A percentile compares a stretch with the other conserved stretches of the same genome.
phyloP scores from a whole-genome alignment of 768 basidiomycete genomes.

The Leucocoprinus sp. region DNA sequence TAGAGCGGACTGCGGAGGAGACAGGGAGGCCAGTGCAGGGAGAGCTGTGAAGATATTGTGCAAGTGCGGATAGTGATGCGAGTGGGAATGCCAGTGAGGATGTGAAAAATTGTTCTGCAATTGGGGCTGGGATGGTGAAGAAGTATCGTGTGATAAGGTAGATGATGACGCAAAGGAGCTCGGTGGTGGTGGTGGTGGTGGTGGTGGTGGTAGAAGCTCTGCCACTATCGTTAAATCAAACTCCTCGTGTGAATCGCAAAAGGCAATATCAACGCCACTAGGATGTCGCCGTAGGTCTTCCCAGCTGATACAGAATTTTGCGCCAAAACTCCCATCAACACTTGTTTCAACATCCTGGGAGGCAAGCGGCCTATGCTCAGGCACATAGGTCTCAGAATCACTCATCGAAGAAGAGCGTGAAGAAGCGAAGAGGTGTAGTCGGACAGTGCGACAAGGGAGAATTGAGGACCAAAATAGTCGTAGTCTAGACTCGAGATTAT shows the following conservation, averaged over 20 bases:
- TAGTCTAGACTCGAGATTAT: conserved; percentile 70
- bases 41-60: neutral
- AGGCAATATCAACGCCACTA: conserved; percentile 45
- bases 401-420: conserved; percentile 15
- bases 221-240: conserved; percentile 50
- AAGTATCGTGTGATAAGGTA: neutral
- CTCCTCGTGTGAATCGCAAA: conserved; percentile 42
- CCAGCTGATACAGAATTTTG: conserved; percentile 58
- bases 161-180: neutral
- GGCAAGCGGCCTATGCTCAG: conserved; percentile 36
- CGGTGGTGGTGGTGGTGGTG: conserved; percentile 8
- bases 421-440: conserved; percentile 51
- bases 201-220: conserved; percentile 34
- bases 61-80: conserved; percentile 4
- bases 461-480: conserved; percentile 77
- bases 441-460: conserved; percentile 53
- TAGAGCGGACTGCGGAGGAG: conserved; percentile 11
- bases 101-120: neutral
- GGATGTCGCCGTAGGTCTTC: conserved; percentile 59
- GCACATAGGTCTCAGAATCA: conserved; percentile 13
- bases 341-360: conserved; percentile 46
- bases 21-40: neutral
- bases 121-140: neutral
- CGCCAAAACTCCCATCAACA: conserved; percentile 68
- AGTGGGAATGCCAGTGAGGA: conserved; percentile 3